Percentiles rank a stretch among this genome's conserved stretches.
phyloP scores from a whole-genome alignment of 371 early-diverging fungal species.

The Cokeromyces recurvatus region DNA sequence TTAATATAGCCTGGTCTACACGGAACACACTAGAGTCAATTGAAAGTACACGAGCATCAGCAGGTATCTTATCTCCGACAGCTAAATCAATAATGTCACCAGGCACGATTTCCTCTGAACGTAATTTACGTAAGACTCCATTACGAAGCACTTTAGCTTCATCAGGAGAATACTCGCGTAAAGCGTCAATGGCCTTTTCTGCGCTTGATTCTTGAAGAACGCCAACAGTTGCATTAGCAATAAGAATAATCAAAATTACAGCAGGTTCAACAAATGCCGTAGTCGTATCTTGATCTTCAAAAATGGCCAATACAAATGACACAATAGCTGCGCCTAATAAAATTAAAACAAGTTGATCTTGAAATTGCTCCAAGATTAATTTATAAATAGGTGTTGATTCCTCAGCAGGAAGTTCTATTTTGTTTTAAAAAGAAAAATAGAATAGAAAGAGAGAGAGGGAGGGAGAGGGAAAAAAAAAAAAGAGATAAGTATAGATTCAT shows the following conservation, averaged over 20 bases:
- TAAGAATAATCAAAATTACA: slow-evolving; percentile 93
- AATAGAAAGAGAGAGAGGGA: no score
- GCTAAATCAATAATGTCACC: slow-evolving; percentile 91
- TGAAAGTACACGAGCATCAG: slow-evolving; percentile 84
- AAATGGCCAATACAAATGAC: slow-evolving; percentile 88
- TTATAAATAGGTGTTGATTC: slow-evolving; percentile 89
- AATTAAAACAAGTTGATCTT: slow-evolving; percentile 96
- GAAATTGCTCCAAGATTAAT: slow-evolving; percentile 92
- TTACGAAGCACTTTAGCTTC: slow-evolving; percentile 78
- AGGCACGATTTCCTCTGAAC: slow-evolving; percentile 87
- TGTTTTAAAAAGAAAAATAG: no score
- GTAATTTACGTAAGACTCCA: slow-evolving; percentile 62
- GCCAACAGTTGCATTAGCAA: slow-evolving; percentile 96
- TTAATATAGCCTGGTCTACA: slow-evolving; percentile 93
- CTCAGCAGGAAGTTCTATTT: slow-evolving; percentile 71
- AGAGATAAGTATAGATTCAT: slow-evolving; percentile 43
- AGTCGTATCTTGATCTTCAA: slow-evolving; percentile 68
- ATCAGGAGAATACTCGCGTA: slow-evolving; percentile 93
- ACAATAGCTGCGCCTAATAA: slow-evolving; percentile 87
- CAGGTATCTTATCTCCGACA: slow-evolving; percentile 95
- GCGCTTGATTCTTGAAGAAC: slow-evolving; percentile 95
- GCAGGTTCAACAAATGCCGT: slow-evolving; percentile 96
- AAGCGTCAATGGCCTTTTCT: slow-evolving; percentile 95
- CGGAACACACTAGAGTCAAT: slow-evolving; percentile 79
- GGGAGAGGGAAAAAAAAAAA: not conserved